These are phyloP conservation scores for Sphagnurus paluster DNA, from an alignment of 1,284 basidiomycete species.

Conservation along the genomic window DNA sequence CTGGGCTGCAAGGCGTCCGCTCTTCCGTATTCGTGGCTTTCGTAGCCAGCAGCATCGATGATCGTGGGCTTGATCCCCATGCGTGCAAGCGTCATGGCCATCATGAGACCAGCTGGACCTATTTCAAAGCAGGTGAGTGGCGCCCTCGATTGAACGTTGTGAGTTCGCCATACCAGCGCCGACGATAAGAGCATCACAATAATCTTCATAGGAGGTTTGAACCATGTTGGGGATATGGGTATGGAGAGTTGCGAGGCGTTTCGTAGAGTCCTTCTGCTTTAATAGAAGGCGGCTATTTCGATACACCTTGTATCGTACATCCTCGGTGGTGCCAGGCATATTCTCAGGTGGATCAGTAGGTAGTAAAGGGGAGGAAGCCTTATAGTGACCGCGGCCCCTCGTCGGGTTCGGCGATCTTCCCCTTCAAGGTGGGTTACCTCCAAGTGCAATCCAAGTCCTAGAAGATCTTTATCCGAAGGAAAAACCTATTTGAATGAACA, in stretches of 20 bases:
- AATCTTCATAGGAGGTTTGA: slow-evolving; percentile 9
- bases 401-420: slow-evolving; percentile 1
- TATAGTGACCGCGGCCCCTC: slow-evolving; percentile 11
- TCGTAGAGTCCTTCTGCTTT: slow-evolving; percentile 5
- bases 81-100: slow-evolving; percentile 16
- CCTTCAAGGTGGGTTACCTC: slow-evolving; percentile 10
- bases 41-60: slow-evolving; percentile 16
- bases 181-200: slow-evolving; percentile 16
- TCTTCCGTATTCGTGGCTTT: slow-evolving; percentile 17
- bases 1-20: slow-evolving; percentile 18
- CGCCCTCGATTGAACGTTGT: background rate
- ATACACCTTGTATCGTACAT: slow-evolving; percentile 5
- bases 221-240: slow-evolving; percentile 9
- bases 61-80: slow-evolving; percentile 15
- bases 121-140: background rate
- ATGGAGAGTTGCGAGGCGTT: background rate
- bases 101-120: slow-evolving; percentile 19
- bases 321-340: slow-evolving; percentile 12
- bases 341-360: slow-evolving; percentile 10
- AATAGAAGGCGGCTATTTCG: background rate
- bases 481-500: slow-evolving; percentile 1
- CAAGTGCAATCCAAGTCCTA: background rate
- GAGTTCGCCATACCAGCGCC: slow-evolving; percentile 13
- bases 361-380: slow-evolving; percentile 4
- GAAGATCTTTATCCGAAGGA: slow-evolving; percentile 11